Base-by-base conservation (phyloP, 176 grass and related monocot genomes). In the Avena insularis region DNA sequence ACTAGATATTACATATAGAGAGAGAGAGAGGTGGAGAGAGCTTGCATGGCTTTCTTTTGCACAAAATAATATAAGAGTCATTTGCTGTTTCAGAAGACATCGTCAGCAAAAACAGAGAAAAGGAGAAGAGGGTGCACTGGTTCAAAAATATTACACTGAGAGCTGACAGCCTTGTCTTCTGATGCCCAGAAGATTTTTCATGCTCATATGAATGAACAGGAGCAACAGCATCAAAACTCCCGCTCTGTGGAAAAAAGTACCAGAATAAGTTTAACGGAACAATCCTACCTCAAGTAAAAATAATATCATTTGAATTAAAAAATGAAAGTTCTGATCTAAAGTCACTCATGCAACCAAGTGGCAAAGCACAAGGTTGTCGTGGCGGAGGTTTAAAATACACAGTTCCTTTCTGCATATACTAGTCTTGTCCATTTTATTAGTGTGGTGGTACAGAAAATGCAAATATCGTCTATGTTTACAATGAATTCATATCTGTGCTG, bases 191-290 rank as follows among this genome's bases (percentile, higher is more conserved):
- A 70, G 89, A 88, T 78, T 50, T 95, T 72, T 91, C 93, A 92
- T 95, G 87, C 81, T 98, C 93, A 57, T 94, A 98, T 40, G 93
- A 98, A 91, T 98, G 88, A 86, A 98, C 96, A 84, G 89, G 84
- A 27, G 90, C 80, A 63, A 92, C 84, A 62, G 92, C 92, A 92
- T 98, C 96, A 90, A 90, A 88, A 62, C 21, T 93, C 47, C 96
- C 96, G 20, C 85, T 91, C 96, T 98, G 82, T 36, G 72, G 7
- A 81, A 84, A 31, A 46, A 87, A 13, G 56, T 15, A 51, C 13
- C 17, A 61, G 19, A 78, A 84, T 89, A 79, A 64, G 15, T 88
- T 56, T 20, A 4, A 73, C 31, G 13, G 2, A 68, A 77, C 17
- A 36, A 68, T 82, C 78, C 21, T 4, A 83, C 80, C 49, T 49